phyloP scores from a whole-genome alignment of 2,329 filamentous ascomycete genomes.

The Fusarium ramigenum region DNA sequence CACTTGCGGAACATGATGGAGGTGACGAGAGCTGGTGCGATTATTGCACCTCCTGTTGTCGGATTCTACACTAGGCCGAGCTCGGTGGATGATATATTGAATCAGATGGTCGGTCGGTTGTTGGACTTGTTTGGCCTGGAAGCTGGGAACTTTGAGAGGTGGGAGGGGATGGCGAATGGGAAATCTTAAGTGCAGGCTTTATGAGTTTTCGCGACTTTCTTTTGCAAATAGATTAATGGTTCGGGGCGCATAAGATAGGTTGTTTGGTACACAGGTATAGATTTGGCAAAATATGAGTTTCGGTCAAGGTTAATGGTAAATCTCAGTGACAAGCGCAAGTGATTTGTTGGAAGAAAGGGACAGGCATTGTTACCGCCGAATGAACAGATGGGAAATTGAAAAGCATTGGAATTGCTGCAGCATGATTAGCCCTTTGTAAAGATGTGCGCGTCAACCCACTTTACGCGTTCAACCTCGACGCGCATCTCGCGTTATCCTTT shows the following conservation, averaged over 20 bases:
- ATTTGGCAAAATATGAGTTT: not conserved
- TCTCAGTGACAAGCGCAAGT: not conserved
- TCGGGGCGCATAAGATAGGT: too few species aligned
- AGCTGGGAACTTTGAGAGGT: conserved; percentile 5
- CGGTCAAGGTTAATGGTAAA: not conserved
- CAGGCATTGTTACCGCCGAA: not conserved
- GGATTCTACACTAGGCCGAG: conserved; percentile 12
- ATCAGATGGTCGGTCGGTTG: conserved; percentile 21
- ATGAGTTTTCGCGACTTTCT: not conserved
- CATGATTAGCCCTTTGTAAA: not conserved
- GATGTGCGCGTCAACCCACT: not conserved
- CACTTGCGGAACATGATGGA: conserved; percentile 22
- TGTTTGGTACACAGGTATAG: not conserved
- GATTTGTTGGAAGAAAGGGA: not conserved
- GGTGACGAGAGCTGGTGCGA: conserved; percentile 3
- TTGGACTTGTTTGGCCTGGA: conserved; percentile 18
- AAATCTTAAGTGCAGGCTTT: not conserved
- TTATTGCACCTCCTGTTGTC: conserved; percentile 17
- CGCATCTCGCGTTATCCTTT: not conserved
- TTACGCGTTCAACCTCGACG: too few species aligned
- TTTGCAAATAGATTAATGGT: not conserved
- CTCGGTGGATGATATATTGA: conserved; percentile 5
- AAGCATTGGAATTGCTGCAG: not conserved
- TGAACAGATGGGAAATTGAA: not conserved
- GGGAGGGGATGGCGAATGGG: not conserved